These are phyloP conservation scores for Talaromyces stipitatus DNA, from an alignment of 495 filamentous ascomycete species.

Conservation along the genomic window DNA sequence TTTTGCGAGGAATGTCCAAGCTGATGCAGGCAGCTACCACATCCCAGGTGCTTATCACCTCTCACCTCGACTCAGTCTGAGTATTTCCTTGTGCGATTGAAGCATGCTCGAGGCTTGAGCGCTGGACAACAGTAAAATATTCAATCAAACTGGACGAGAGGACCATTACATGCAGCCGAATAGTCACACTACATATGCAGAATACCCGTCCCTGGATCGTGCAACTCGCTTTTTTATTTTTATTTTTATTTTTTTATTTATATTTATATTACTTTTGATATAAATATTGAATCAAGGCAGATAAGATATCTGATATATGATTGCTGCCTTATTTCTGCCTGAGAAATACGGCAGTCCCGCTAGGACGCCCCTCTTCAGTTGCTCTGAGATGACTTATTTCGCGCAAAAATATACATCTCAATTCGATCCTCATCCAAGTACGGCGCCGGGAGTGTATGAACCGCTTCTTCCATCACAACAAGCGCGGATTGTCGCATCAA, in stretches of 20 bases:
- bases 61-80: too few relatives aligned
- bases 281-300: too few relatives aligned
- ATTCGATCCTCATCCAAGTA: slow-evolving; percentile 50
- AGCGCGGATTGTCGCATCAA: slow-evolving; percentile 59
- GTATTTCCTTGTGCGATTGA: too few relatives aligned
- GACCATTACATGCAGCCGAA: neutral
- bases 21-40: too few relatives aligned
- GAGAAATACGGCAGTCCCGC: neutral
- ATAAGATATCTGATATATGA: too few relatives aligned
- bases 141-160: too few relatives aligned
- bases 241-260: too few relatives aligned
- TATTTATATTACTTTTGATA: too few relatives aligned
- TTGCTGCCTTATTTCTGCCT: neutral
- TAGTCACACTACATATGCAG: neutral
- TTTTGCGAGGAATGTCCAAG: too few relatives aligned
- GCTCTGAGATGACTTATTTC: neutral
- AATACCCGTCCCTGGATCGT: neutral
- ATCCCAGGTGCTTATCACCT: too few relatives aligned
- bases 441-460: slow-evolving; percentile 50
- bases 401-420: slow-evolving; percentile 48
- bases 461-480: slow-evolving; percentile 33
- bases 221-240: neutral
- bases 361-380: neutral
- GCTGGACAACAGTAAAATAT: too few relatives aligned
- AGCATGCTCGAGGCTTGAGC: too few relatives aligned